Conservation (phyloP, 371 early-diverging fungal species). For the Rhizopus stolonifer region DNA sequence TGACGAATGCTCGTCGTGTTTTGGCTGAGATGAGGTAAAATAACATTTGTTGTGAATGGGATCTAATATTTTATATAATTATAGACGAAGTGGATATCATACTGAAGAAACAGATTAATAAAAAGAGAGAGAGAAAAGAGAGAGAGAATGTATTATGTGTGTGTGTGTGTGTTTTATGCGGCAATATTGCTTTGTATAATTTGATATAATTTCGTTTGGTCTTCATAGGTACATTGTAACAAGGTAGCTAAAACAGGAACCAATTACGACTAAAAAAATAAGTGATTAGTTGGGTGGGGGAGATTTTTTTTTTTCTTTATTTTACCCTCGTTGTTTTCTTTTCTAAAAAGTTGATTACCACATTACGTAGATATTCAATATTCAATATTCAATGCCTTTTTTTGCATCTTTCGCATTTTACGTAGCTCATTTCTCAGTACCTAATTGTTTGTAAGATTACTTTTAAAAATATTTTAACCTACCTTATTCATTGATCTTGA, state of each 20-base stretch:
- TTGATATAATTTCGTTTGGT: conserved; percentile 24
- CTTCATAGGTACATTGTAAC: conserved; percentile 32
- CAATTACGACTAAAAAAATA: conserved; percentile 27
- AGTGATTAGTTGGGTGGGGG: neutral
- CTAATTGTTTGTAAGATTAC: conserved; percentile 13
- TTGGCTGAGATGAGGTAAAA: conserved; percentile 90
- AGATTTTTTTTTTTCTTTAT: neutral
- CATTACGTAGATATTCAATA: conserved; percentile 86
- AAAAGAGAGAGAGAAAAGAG: no score
- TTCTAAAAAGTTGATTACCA: conserved; percentile 82
- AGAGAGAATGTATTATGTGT: no score
- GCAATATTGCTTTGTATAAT: neutral
- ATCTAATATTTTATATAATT: no score
- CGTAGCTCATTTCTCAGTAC: conserved; percentile 64
- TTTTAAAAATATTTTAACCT: no score
- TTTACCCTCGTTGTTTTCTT: conserved; percentile 65
- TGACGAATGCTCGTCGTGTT: conserved; percentile 81
- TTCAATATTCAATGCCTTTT: conserved; percentile 63
- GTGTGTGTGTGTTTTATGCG: no score
- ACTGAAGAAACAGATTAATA: conserved; percentile 47
- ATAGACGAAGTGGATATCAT: conserved; percentile 51
- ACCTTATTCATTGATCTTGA: conserved; percentile 60
- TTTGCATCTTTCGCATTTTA: conserved; percentile 29
- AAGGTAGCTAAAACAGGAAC: conserved; percentile 35
- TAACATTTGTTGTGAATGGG: conserved; percentile 26